These are phyloP conservation scores for Citrullus amarus DNA, from an alignment of 306 rosid species.

Conservation along the genomic window DNA sequence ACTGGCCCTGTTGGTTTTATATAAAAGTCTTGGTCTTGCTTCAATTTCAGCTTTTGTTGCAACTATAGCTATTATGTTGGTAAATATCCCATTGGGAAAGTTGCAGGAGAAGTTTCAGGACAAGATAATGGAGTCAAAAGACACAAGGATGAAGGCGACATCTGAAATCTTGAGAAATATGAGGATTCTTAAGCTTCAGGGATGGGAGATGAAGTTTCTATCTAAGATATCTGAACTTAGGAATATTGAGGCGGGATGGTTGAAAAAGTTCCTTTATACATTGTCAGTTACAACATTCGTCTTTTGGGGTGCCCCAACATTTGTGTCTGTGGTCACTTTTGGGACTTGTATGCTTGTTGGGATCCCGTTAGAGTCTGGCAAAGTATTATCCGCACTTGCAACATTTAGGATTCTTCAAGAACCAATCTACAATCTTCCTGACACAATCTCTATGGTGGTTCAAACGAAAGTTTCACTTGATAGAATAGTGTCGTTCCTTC, in stretches of 20 bases:
- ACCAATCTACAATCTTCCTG: conserved; percentile 59
- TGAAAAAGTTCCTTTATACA: conserved; percentile 40
- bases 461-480: conserved; percentile 79
- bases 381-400: conserved; percentile 81
- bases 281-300: conserved; percentile 33
- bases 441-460: conserved; percentile 53
- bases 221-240: conserved; percentile 47
- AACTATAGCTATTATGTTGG: conserved; percentile 49
- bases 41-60: conserved; percentile 55
- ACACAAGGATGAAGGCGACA: conserved; percentile 67
- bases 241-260: conserved; percentile 49
- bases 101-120: conserved; percentile 52
- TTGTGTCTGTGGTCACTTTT: conserved; percentile 63
- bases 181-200: conserved; percentile 83
- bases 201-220: conserved; percentile 88
- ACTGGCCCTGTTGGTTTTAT: conserved; percentile 54
- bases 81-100: conserved; percentile 57
- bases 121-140: conserved; percentile 79
- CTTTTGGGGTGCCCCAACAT: conserved; percentile 63
- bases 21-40: conserved; percentile 68
- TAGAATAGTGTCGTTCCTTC: conserved; percentile 59
- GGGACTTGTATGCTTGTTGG: conserved; percentile 60
- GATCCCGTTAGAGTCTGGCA: conserved; percentile 79
- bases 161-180: conserved; percentile 69
- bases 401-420: conserved; percentile 74